Evolutionary conservation across 139 green algal species (phyloP).

Genomic region (Auxenochlorella pyrenoidosa): DNA sequence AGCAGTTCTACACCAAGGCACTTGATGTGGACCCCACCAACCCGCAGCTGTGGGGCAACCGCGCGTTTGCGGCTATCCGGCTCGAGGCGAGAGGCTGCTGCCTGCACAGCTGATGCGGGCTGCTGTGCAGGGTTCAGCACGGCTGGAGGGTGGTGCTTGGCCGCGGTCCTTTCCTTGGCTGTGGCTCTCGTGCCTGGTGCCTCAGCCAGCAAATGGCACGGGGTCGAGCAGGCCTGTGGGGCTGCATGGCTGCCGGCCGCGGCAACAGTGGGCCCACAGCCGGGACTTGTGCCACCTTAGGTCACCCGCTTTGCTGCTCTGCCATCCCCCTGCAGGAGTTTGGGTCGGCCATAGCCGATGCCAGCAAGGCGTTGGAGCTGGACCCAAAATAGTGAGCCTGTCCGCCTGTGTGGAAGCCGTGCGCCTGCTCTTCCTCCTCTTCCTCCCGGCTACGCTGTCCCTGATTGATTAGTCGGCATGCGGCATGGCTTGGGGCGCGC

Average conservation of each 20-base stretch:
- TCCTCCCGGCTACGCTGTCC: background rate
- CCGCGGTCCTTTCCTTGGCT: background rate
- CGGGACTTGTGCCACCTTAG: too few species aligned
- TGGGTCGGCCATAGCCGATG: conserved; percentile 91
- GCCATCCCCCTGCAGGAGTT: conserved; percentile 60
- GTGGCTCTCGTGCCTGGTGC: background rate
- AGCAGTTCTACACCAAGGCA: conserved; percentile 86
- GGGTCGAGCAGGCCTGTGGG: too few species aligned
- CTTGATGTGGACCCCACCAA: conserved; percentile 80
- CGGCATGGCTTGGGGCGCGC: too few species aligned
- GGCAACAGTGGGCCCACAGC: too few species aligned
- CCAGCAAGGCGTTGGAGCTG: conserved; percentile 83
- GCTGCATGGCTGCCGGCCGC: too few species aligned
- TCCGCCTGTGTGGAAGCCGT: background rate
- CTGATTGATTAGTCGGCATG: background rate
- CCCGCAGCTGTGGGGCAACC: conserved; percentile 89
- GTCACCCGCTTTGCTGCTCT: background rate
- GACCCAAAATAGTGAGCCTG: conserved; percentile 76
- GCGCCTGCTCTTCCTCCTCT: background rate
- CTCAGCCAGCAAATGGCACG: too few species aligned
- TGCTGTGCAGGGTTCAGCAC: background rate
- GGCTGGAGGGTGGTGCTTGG: background rate
- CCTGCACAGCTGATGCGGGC: background rate
- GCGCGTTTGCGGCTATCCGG: conserved; percentile 88
- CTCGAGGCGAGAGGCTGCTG: conserved; percentile 70